Conservation (phyloP, 2,329 filamentous ascomycete genomes). For the Fusarium caatingaense region DNA sequence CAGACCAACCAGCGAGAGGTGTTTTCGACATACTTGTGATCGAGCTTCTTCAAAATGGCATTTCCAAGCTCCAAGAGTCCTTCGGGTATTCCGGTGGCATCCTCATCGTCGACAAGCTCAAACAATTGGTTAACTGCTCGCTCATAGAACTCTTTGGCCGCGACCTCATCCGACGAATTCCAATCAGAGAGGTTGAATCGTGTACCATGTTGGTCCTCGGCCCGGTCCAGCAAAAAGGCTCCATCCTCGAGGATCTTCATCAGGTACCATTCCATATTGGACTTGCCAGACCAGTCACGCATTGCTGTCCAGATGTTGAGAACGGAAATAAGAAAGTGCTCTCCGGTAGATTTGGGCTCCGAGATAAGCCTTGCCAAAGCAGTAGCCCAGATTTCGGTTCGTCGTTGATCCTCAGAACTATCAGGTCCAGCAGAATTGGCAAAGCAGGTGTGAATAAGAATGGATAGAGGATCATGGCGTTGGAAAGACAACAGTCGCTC, state of each 20-base stretch:
- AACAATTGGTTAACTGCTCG: conserved; percentile 84
- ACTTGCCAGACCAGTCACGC: conserved; percentile 89
- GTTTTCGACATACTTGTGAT: conserved; percentile 76
- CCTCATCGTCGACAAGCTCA: conserved; percentile 85
- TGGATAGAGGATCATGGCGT: conserved; percentile 85
- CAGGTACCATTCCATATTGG: conserved; percentile 91
- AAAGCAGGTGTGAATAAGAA: conserved; percentile 88
- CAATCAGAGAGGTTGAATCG: conserved; percentile 78
- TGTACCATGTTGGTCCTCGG: conserved; percentile 80
- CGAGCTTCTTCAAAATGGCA: conserved; percentile 82
- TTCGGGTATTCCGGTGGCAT: conserved; percentile 85
- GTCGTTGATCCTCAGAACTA: conserved; percentile 81
- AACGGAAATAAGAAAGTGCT: conserved; percentile 84
- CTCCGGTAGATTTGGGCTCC: conserved; percentile 78
- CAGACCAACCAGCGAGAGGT: conserved; percentile 87
- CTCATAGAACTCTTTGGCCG: conserved; percentile 89
- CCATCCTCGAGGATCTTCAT: conserved; percentile 96
- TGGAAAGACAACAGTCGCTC: conserved; percentile 90
- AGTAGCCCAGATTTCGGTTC: conserved; percentile 89
- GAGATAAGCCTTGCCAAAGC: conserved; percentile 85
- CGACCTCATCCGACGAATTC: conserved; percentile 81
- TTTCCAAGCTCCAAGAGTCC: conserved; percentile 86
- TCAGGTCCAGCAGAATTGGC: conserved; percentile 85
- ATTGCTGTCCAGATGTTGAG: conserved; percentile 89
- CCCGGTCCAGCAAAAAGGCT: conserved; percentile 87